Base-by-base conservation (phyloP, 2,329 filamentous ascomycete species). In the Coniella lustricola region DNA sequence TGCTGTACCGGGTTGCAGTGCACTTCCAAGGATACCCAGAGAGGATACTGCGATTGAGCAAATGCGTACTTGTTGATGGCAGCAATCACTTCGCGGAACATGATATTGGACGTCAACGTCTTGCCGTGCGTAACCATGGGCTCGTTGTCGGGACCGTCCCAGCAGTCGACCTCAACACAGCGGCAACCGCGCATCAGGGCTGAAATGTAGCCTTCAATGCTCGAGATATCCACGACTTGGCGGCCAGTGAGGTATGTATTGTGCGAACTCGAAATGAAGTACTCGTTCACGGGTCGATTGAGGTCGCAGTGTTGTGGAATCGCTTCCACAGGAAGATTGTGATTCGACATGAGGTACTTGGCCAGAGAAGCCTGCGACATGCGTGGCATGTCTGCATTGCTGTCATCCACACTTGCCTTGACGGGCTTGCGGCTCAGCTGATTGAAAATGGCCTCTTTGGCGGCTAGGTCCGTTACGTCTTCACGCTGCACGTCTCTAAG, bases 241-340 rank as follows among this genome's bases (percentile, higher is more conserved):
- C 90, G 84, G 13, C 93, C 93, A 4, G 94, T 75, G 1, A 98
- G 82, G 61, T 98, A 98, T 0, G 93, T 98, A 67, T 98, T 98
- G 74, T 98, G 93, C 1, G 93, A 97, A 70, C 90, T 96, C 1
- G 91, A 97, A 56, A 98, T 93, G 71, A 90, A 96, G 67, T 98
- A 98, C 63, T 97, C 91, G 63, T 95, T 95, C 64, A 97, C 72
- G 0, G 93, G 93, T 20, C 87, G 81, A 61, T 95, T 82, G 47
- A 96, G 79, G 5, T 72, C 72, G 48, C 82, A 80, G 22, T 80
- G 69, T 12, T 77, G 67, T n/a, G 79, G 76, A 52, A 77, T 74
- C 36, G 77, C 76, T 22, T 76, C 68, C 36, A 89, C 76, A 2
- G 86, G 75, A 2, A 80, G 74, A 60, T 94, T 95, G 57, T 82